Percentiles rank a stretch among this genome's conserved stretches.
Conservation (phyloP, 73 alveolate genomes). For the Tetrahymena elliotti region DNA sequence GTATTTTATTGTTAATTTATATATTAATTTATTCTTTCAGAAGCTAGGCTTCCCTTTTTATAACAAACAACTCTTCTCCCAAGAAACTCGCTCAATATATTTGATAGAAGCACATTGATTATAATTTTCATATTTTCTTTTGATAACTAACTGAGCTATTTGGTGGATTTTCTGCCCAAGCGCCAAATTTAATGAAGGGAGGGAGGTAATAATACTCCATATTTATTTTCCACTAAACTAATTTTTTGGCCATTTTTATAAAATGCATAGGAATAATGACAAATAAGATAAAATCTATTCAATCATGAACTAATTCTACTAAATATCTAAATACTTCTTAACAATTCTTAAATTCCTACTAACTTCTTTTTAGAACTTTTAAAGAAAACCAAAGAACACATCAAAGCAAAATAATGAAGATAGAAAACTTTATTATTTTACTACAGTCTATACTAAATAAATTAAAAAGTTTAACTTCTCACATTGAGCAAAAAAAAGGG, state of each 20-base stretch:
- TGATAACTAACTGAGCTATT: background rate
- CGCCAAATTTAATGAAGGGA: background rate
- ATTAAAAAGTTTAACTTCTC: background rate
- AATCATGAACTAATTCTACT: background rate
- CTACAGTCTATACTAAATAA: background rate
- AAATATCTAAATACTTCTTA: background rate
- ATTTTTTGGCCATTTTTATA: background rate
- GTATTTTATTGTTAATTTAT: background rate
- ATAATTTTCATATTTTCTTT: background rate
- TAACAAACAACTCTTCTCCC: background rate
- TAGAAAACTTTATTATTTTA: no score
- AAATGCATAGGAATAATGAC: no score
- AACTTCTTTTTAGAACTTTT: background rate
- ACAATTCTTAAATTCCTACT: background rate
- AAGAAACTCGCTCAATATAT: background rate
- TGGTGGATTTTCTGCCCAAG: background rate
- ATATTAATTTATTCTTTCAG: background rate
- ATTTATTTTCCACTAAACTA: background rate
- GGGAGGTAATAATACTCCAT: background rate
- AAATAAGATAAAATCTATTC: background rate
- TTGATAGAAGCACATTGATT: background rate
- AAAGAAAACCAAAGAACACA: background rate
- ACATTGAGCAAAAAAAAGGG: background rate
- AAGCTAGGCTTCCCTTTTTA: background rate
- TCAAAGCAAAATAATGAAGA: no score